Evolutionary conservation across 768 basidiomycete genomes (phyloP), one percentile per base, ranked within the genome.

Genomic region (Suillus americanus): DNA sequence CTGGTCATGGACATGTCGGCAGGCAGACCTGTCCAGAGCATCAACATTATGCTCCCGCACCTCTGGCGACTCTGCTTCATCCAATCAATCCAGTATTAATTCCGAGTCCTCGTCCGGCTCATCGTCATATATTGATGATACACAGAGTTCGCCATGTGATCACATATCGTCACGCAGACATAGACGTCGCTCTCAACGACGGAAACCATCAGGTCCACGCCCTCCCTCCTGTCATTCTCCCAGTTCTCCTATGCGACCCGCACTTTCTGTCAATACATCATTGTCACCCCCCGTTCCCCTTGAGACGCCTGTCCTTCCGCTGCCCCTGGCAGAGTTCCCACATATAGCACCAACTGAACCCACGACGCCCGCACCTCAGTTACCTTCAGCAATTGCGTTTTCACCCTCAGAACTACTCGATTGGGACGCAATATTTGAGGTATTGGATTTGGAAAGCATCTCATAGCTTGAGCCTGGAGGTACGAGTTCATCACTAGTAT

Each of bases 361-460:
- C 14, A 50, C 57, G 0, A 45, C 30, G 25, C 64, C 53, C 2
- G 62, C 57, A 12, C 41, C 68, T 41, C 54, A 64, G 4, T 41
- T 59, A 2, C 65, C 67, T 38, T 62, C 67, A 28, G 38, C 53
- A 14, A 9, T 59, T 23, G 4, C 62, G 28, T 62, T 12, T 25
- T 65, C 74, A 8, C 68, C 73, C 0, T 64, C 66, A 45, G 66
- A 72, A 37, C 69, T 64, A 18, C 61, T 75, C 13, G 76, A 75
- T 50, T 75, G 75, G 75, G 76, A 75, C 53, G 61, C 38, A 18
- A 75, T 75, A 65, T 75, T 77, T 48, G 72, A 76, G n/a, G 35
- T 72, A 28, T 55, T 75, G 46, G 74, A 16, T n/a, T 61, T 64
- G 40, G 25, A 59, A 30, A 59, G 28, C 28, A 41, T 13, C 6